Percentiles rank a stretch among this genome's conserved stretches.
These are phyloP conservation scores for Zygosaccharomyces pseudorouxii DNA, from an alignment of 805 yeast genomes.

Conservation along the genomic window DNA sequence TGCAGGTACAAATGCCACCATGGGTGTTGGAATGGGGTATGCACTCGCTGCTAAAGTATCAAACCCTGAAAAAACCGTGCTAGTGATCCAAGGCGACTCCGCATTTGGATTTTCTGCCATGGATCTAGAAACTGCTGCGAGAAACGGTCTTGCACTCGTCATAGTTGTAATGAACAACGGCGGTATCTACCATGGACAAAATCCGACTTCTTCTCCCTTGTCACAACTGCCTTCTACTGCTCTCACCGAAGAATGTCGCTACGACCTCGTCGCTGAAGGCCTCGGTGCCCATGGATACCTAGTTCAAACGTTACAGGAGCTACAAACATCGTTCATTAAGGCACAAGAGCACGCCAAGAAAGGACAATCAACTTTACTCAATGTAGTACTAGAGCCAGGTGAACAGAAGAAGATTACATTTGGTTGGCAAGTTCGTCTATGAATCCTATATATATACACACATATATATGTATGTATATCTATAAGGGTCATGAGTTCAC, in stretches of 20 bases:
- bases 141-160: constrained; percentile 49
- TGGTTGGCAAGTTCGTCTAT: constrained; percentile 52
- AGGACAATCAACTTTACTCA: constrained; percentile 45
- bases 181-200: constrained; percentile 66
- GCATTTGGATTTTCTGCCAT: constrained; percentile 73
- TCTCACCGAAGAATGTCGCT: constrained; percentile 49
- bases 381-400: constrained; percentile 60
- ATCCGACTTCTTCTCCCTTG: constrained; percentile 26
- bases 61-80: constrained; percentile 41
- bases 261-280: constrained; percentile 51
- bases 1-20: constrained; percentile 73
- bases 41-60: constrained; percentile 57
- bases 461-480: neutral
- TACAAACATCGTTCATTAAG: constrained; percentile 33
- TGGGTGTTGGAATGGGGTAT: constrained; percentile 73
- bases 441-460: neutral
- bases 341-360: constrained; percentile 35
- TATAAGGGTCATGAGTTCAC: neutral
- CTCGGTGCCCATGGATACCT: constrained; percentile 54
- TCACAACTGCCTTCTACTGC: constrained; percentile 54
- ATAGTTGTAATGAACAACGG: constrained; percentile 67
- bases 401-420: constrained; percentile 50
- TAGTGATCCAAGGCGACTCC: constrained; percentile 70
- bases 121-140: constrained; percentile 66
- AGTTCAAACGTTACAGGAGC: constrained; percentile 41